phyloP scores from a whole-genome alignment of 1,139 yeast species.

The Hyphopichia buzzinii region DNA sequence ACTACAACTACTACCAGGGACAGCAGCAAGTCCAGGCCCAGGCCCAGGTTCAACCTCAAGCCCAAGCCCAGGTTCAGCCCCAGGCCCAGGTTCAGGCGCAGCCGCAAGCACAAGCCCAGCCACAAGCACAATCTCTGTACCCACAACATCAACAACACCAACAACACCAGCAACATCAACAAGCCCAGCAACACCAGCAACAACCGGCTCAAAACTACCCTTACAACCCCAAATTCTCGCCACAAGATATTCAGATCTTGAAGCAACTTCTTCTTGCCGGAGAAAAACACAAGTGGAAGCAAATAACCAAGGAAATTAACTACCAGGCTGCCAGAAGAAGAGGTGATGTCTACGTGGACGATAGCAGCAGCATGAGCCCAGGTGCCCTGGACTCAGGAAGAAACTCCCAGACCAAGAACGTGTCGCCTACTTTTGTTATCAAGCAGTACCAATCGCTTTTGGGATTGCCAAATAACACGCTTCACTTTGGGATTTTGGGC shows the following conservation, averaged over 20 bases:
- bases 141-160: slow-evolving; percentile 10
- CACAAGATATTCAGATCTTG: slow-evolving; percentile 39
- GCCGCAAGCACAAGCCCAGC: slow-evolving; percentile 10
- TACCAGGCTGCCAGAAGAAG: slow-evolving; percentile 18
- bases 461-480: slow-evolving; percentile 41
- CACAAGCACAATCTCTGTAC: slow-evolving; percentile 10
- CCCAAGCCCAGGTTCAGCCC: slow-evolving; percentile 6
- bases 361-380: slow-evolving; percentile 4
- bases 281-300: slow-evolving; percentile 48
- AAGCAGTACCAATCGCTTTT: slow-evolving; percentile 42
- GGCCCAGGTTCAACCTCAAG: slow-evolving; percentile 1
- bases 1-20: slow-evolving; percentile 1
- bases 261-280: slow-evolving; percentile 40
- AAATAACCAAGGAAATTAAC: slow-evolving; percentile 45
- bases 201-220: slow-evolving; percentile 7
- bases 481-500: slow-evolving; percentile 40
- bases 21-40: neutral
- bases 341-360: slow-evolving; percentile 4
- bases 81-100: slow-evolving; percentile 7
- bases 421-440: slow-evolving; percentile 45
- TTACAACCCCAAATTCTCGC: slow-evolving; percentile 25
- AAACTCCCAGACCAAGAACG: slow-evolving; percentile 26
- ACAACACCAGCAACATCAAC: slow-evolving; percentile 9
- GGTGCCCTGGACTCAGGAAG: neutral
- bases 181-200: slow-evolving; percentile 10